A percentile compares a stretch with the other conserved stretches of the same genome.
Evolutionary conservation across 306 rosid genomes (phyloP).

Genomic region (Prinsepia uniflora): DNA sequence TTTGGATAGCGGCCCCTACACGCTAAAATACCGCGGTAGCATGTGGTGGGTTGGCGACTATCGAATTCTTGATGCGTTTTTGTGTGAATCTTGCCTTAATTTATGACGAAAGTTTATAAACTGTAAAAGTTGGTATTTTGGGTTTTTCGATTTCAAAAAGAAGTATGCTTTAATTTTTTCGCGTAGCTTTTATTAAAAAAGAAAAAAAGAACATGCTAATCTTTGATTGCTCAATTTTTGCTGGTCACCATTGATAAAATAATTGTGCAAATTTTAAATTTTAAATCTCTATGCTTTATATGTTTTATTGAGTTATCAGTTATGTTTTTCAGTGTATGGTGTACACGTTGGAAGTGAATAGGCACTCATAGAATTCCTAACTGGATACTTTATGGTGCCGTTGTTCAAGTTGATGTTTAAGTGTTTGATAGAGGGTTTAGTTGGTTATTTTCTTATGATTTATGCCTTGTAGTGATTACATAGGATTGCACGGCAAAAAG

Average conservation of each 20-base stretch:
- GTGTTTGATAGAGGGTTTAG: not conserved
- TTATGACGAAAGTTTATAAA: not conserved
- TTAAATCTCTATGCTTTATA: not conserved
- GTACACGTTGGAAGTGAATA: not conserved
- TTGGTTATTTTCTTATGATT: not conserved
- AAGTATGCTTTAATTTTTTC: not conserved
- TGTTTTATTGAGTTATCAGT: too few species aligned
- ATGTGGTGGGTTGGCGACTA: constrained; percentile 64
- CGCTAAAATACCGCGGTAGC: constrained; percentile 87
- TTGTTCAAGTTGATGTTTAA: not conserved
- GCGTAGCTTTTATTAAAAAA: not conserved
- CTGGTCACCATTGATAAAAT: too few species aligned
- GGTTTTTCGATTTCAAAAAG: not conserved
- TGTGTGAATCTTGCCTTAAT: not conserved
- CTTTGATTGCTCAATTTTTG: not conserved
- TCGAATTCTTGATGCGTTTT: not conserved
- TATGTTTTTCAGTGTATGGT: not conserved
- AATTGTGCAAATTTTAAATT: too few species aligned
- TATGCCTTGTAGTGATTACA: not conserved
- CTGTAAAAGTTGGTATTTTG: not conserved
- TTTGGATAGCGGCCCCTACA: constrained; percentile 81
- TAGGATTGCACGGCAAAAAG: not conserved
- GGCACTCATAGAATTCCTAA: not conserved
- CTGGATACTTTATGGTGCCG: not conserved
- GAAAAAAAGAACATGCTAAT: not conserved